A percentile compares a stretch with the other conserved stretches of the same genome.
These are phyloP conservation scores for Sophora flavescens DNA, from an alignment of 306 rosid genomes.

Conservation along the genomic window DNA sequence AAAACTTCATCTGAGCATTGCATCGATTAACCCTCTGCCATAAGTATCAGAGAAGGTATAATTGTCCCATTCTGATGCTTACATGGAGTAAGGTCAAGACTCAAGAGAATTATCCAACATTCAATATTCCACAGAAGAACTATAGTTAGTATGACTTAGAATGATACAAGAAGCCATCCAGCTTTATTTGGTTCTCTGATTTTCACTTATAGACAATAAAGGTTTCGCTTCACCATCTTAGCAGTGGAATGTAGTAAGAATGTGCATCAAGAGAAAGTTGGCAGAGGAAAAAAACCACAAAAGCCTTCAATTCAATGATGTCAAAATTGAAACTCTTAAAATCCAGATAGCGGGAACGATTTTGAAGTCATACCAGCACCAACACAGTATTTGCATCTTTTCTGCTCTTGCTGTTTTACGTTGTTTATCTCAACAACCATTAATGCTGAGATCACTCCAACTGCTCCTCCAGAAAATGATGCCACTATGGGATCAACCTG, in stretches of 20 bases:
- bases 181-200: constrained; percentile 11
- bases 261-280: constrained; percentile 5
- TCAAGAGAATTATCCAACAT: not conserved
- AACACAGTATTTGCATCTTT: constrained; percentile 96
- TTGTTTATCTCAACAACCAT: constrained; percentile 99
- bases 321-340: constrained; percentile 14
- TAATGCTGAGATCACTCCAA: constrained; percentile 92
- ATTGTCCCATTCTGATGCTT: not conserved
- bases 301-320: constrained; percentile 10
- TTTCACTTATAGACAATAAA: constrained; percentile 2
- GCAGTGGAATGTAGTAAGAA: not conserved
- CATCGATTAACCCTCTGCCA: constrained; percentile 1
- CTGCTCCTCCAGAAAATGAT: constrained; percentile 98
- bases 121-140: not conserved
- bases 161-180: not conserved
- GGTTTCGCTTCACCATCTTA: constrained; percentile 14
- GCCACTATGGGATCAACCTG: constrained; percentile 99
- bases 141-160: constrained; percentile 2
- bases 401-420: constrained; percentile 92
- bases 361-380: constrained; percentile 80
- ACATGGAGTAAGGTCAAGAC: not conserved
- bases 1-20: not conserved
- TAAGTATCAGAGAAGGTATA: constrained; percentile 14
- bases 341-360: constrained; percentile 3
- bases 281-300: constrained; percentile 3